Percentiles rank a stretch among this genome's conserved stretches.
phyloP scores from a whole-genome alignment of 306 rosid species.

The Argentina anserina region DNA sequence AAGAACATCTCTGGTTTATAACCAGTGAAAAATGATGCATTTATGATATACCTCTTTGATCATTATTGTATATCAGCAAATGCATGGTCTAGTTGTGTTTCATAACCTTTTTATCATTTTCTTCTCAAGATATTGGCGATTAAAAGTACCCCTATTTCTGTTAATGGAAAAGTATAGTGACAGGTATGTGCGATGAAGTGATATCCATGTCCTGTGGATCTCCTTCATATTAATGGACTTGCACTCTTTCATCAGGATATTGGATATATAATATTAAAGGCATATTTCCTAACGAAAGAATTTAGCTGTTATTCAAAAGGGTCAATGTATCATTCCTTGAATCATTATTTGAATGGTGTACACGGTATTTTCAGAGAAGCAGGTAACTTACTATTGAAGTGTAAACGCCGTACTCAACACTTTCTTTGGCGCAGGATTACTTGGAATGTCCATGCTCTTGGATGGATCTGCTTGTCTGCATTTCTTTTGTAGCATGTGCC shows the following conservation, averaged over 20 bases:
- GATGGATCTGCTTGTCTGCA: slow-evolving; percentile 79
- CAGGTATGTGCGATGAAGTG: background rate
- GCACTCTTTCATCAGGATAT: slow-evolving; percentile 2
- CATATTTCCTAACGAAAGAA: background rate
- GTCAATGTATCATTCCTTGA: slow-evolving; percentile 45
- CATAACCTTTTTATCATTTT: background rate
- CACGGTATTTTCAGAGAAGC: slow-evolving; percentile 46
- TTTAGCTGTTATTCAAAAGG: slow-evolving; percentile 40
- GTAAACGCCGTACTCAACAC: slow-evolving; percentile 64
- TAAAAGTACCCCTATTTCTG: background rate
- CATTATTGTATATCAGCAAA: slow-evolving; percentile 30
- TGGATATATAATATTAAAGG: slow-evolving; percentile 6
- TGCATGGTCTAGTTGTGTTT: background rate
- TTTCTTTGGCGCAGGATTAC: slow-evolving; percentile 95
- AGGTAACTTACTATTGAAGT: slow-evolving; percentile 33
- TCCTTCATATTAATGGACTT: slow-evolving; percentile 15
- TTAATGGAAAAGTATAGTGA: slow-evolving; percentile 1
- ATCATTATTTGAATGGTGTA: slow-evolving; percentile 43
- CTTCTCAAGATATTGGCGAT: slow-evolving; percentile 1
- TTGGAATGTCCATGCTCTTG: slow-evolving; percentile 85
- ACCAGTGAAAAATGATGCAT: slow-evolving; percentile 38
- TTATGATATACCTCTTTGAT: slow-evolving; percentile 37
- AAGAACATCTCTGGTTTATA: slow-evolving; percentile 42
- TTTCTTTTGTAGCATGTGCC: slow-evolving; percentile 85
- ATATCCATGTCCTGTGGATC: background rate